Base-by-base conservation (phyloP, 1,284 basidiomycete genomes). In the Apiotrichum domesticum region DNA sequence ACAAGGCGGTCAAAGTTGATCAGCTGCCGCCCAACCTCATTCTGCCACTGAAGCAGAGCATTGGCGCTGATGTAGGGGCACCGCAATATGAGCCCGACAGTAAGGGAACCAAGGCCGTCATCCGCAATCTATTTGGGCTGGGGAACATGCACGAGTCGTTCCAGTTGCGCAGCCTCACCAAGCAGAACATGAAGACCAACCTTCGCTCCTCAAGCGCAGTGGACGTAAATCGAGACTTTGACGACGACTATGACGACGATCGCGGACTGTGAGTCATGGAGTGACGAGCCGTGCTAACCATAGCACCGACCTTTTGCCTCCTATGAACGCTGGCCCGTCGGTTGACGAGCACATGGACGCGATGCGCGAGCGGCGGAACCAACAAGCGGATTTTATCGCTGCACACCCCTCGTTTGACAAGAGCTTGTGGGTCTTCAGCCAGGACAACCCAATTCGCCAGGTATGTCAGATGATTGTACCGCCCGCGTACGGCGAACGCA, bases 391-490 rank as follows among this genome's bases (percentile, higher is more conserved):
- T 63, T 91, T 96, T 71, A 96, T 98, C 63, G 84, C 84, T 2
- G 83, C 87, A 46, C 88, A 98, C 76, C 92, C 95, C 0, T 84
- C 86, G 0, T 98, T 89, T 68, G 95, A 98, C 76, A 87, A 86
- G 68, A 85, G 89, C 0, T 87, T 97, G 65, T 97, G 90, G 86
- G 63, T 96, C 8, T 88, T 98, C 71, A 85, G 87, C 3, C 92
- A 96, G 75, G 83, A 83, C 65, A 93, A 88, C 64, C 75, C 77
- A 3, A 49, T 96, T 44, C 86, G 95, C 0, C 82, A 80, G 52
- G 74, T 87, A 56, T 97, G 90, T 71, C 95, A 98, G 76, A 84
- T 83, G 55, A 73, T 96, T 35, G 90, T 95, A 6, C 83, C 84
- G 13, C 88, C 94, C 0, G 83, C 90, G 1, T 84, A 86, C 62